Evolutionary conservation across 768 basidiomycete species (phyloP), one percentile per base, ranked within the genome.

Genomic region (Omphalotus guepiniiformis): DNA sequence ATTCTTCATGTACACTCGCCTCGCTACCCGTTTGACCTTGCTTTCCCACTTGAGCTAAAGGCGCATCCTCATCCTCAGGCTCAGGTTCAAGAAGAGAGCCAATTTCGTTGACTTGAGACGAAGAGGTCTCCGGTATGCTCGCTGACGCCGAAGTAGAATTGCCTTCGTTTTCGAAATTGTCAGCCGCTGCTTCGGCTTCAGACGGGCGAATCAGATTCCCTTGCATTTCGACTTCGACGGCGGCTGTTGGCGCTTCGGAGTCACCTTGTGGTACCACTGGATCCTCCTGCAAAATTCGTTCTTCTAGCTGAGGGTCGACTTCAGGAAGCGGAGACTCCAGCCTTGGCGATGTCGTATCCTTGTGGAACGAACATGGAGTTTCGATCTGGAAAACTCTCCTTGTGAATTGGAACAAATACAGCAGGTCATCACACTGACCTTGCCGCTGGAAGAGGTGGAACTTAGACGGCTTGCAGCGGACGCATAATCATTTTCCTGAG

Each of bases 61-160:
- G 21, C 30, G 9, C 25, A 16, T 47, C 46, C 32, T 47, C 27
- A 6, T 23, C 36, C 6, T 18, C 36, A 4, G 39, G 39, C 23
- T 40, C 39, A 6, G 39, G 16, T 26, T 40, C 22, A 13, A 40
- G 23, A n/a, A 19, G 39, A 23, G 80, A 55, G 67, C 7, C 39
- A 6, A 18, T 23, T 19, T 40, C 39, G 25, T 21, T 22, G 6
- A 40, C 8, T 23, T 40, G 39, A 7, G 19, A 23, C n/a, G 39
- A 40, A 18, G 21, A 6, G 13, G 22, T 23, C 7, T 40, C 39
- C 16, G 25, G 41, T 29, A 32, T 21, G 30, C 30, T 34, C 11
- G 27, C 3, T 25, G 42, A 16, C 13, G 68, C 21, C 70, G 72
- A 34, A 74, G 71, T 36, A 68, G 75, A 11, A 62, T 78, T 15